Conservation (phyloP, 805 yeast genomes). For the Dipodascus geniculatus region DNA sequence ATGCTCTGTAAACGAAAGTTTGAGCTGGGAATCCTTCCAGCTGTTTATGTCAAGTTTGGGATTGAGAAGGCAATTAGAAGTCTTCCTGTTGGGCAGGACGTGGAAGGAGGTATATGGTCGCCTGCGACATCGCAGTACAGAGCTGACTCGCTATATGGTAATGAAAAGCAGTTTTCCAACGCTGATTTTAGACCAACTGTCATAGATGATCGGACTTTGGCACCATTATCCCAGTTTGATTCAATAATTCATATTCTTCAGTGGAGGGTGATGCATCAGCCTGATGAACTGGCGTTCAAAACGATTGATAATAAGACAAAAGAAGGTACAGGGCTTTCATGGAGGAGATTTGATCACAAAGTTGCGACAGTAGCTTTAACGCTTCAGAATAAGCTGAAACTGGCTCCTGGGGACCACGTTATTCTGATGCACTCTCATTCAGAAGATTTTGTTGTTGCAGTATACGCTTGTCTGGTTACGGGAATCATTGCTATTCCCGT, state of each 20-base stretch:
- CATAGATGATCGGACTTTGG: constrained; percentile 64
- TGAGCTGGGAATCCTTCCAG: constrained; percentile 64
- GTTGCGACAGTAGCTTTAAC: constrained; percentile 66
- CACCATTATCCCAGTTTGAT: constrained; percentile 59
- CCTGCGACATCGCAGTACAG: constrained; percentile 60
- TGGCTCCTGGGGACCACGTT: constrained; percentile 61
- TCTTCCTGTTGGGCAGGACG: constrained; percentile 65
- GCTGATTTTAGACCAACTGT: constrained; percentile 64
- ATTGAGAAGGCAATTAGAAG: constrained; percentile 49
- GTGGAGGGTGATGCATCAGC: constrained; percentile 61
- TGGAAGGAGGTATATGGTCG: constrained; percentile 77
- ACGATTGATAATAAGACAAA: constrained; percentile 31
- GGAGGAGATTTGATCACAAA: constrained; percentile 73
- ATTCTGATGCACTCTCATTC: constrained; percentile 75
- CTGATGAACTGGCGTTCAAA: constrained; percentile 68
- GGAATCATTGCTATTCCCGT: constrained; percentile 77
- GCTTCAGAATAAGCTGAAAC: constrained; percentile 51
- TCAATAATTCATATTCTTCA: constrained; percentile 67
- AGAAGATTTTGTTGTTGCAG: constrained; percentile 74
- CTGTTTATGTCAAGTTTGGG: constrained; percentile 73
- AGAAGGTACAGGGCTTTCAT: constrained; percentile 45
- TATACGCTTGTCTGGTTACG: constrained; percentile 75
- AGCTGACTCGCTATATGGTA: constrained; percentile 43
- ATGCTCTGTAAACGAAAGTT: constrained; percentile 71
- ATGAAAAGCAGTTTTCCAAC: constrained; percentile 70